Base-by-base conservation (phyloP, 345 rosid species). In the Schrenkiella parvula region DNA sequence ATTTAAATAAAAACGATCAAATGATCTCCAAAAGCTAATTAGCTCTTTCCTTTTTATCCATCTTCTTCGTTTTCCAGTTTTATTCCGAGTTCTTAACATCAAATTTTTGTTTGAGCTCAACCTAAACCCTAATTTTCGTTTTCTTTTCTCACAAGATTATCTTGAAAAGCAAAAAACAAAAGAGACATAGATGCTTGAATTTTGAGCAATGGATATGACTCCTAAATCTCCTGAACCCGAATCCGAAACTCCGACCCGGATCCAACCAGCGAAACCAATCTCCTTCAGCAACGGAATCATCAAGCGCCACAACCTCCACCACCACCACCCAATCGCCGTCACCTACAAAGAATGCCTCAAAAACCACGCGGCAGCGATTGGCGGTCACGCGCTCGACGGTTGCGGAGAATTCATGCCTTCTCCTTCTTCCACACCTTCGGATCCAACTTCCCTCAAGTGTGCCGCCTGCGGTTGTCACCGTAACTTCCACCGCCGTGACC, bases 391-490 rank as follows among this genome's bases (percentile, higher is more conserved):
- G 22, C 72, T 90, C 4, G 96, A 90, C 68, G 96, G 96, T 13
- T 90, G 96, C 29, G 91, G 96, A 5, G 96, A 90, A 71, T 90
- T 90, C 81, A 88, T 88, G 96, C 88, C 86, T 0, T 86, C 93
- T 14, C 88, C 83, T 2, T 44, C 83, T 9, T 25, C 82, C 9
- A n/a, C 73, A 8, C 64, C 70, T 32, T 41, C 70, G 19, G 89
- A 90, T 76, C 96, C 96, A 18, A 88, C 88, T 23, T 86, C 89
- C 41, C 70, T 90, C 59, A 90, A 83, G 72, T 90, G 96, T 51
- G 91, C 93, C 1, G 96, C 96, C 9, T 90, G 96, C 59, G 89
- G 91, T 48, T 90, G 96, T 75, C 96, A 90, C 80, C 93, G 91
- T 29, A 89, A 89, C 70, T 89, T 87, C 80, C 92, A 87, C 82